Base-by-base conservation (phyloP, 140 eudicot species). In the Erigeron philadelphicus region DNA sequence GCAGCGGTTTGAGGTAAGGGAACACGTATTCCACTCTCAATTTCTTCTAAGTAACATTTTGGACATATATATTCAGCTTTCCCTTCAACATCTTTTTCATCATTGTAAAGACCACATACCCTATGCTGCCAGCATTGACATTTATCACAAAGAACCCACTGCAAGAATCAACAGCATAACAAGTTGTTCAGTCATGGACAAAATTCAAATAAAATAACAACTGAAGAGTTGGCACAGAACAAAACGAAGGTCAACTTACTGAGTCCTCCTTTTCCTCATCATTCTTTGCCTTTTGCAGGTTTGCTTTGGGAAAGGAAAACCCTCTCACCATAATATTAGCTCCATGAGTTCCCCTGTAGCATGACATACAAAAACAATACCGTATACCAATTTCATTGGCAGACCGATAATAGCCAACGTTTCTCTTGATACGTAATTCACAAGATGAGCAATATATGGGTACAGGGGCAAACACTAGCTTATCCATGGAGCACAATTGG, bases 131-230 rank as follows among this genome's bases (percentile, higher is more conserved):
- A 91, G 68, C 75, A 38, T 75, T 84, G 83, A 75, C 98, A 91
- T 75, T 77, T 84, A 65, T 91, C 95, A 66, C 98, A 91, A 61
- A 70, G 89, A 56, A 91, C 96, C 98, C 98, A 91, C 98, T 91
- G 81, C 82, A 73, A 75, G 55, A 72, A 62, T 55, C 53, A 77
- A 60, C 38, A 73, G 17, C 58, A 58, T 31, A 15, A 41, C 3
- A 38, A 9, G 64, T 9, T 31, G 69, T 35, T 49, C 40, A 77
- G 11, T 8, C 65, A 61, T 19, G 61, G 67, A 76, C 67, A 59
- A 70, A 47, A 56, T 31, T 25, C 16, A 66, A 16, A 31, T 5
- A 46, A 54, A 68, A 67, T 53, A 68, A 41, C 58, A 60, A 40
- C 74, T 15, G 17, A 31, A 9, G 46, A 64, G 11, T 62, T 4